phyloP scores from a whole-genome alignment of 495 filamentous ascomycete genomes.

The Penicillium maclennaniae region DNA sequence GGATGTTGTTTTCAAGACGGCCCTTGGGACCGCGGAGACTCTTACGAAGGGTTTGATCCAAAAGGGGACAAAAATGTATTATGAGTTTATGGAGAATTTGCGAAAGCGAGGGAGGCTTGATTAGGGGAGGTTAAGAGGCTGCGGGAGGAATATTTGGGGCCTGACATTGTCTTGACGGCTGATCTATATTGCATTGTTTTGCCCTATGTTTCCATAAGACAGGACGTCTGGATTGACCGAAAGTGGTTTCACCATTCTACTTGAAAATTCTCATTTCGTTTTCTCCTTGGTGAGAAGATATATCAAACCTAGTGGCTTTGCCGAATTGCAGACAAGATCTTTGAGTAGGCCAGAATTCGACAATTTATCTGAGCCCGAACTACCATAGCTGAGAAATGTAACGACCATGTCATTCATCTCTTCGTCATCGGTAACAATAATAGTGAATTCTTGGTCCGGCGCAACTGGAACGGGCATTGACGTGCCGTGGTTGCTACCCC shows the following conservation, averaged over 20 bases:
- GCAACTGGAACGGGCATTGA: no score
- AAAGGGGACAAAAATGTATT: constrained; percentile 4
- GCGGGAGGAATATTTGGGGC: no score
- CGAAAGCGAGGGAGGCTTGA: constrained; percentile 13
- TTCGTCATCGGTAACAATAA: constrained; percentile 54
- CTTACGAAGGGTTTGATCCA: constrained; percentile 4
- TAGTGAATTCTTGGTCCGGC: no score
- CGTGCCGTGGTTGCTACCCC: no score
- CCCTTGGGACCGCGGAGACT: constrained; percentile 18
- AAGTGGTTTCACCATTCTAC: no score
- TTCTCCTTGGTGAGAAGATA: no score
- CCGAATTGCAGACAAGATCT: no score
- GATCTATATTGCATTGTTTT: background rate
- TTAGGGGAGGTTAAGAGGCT: background rate
- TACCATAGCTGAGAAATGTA: constrained; percentile 21
- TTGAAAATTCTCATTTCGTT: no score
- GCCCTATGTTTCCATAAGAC: background rate
- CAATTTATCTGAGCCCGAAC: background rate
- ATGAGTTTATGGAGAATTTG: constrained; percentile 10
- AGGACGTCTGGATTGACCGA: background rate
- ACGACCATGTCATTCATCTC: constrained; percentile 56
- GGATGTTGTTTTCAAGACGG: constrained; percentile 15
- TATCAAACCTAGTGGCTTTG: no score
- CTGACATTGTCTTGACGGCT: no score
- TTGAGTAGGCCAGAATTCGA: no score